Conservation (phyloP, 2,329 filamentous ascomycete genomes). For the Alternaria angustiovoidea region DNA sequence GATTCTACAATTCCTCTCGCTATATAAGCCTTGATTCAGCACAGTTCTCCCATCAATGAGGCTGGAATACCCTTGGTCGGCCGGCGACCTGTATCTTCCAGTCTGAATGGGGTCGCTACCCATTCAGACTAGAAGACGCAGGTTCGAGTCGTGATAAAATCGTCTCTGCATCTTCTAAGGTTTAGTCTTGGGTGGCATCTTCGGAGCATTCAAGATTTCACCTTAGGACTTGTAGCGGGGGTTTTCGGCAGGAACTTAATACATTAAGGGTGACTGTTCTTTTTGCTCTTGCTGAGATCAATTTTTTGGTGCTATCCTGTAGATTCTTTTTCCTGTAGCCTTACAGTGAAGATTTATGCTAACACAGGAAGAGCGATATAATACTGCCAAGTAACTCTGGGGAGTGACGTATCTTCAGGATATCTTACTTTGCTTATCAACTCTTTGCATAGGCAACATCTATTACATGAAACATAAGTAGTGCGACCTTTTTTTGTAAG, state of each 20-base stretch:
- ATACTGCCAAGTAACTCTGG: not conserved
- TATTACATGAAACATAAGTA: not conserved
- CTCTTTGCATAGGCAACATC: not conserved
- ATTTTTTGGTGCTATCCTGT: not conserved
- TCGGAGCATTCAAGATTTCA: not conserved
- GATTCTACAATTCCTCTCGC: not conserved
- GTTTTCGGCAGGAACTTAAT: conserved; percentile 5
- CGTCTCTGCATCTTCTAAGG: not conserved
- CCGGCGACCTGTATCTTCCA: not conserved
- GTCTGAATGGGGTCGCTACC: not conserved
- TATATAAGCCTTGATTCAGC: not conserved
- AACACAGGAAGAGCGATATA: not conserved
- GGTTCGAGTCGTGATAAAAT: conserved; percentile 6
- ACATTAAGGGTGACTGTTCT: not conserved
- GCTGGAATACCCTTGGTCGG: conserved; percentile 1
- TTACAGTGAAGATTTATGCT: not conserved
- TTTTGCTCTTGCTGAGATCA: not conserved
- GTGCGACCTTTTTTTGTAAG: not conserved
- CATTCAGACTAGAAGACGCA: not conserved
- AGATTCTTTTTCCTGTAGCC: not conserved
- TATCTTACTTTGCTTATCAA: not conserved
- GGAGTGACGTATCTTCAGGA: not conserved
- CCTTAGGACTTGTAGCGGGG: not conserved
- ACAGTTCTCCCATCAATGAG: not conserved
- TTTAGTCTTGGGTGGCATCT: not conserved